phyloP scores from a whole-genome alignment of 1,284 basidiomycete species.

The Pascua sp. region DNA sequence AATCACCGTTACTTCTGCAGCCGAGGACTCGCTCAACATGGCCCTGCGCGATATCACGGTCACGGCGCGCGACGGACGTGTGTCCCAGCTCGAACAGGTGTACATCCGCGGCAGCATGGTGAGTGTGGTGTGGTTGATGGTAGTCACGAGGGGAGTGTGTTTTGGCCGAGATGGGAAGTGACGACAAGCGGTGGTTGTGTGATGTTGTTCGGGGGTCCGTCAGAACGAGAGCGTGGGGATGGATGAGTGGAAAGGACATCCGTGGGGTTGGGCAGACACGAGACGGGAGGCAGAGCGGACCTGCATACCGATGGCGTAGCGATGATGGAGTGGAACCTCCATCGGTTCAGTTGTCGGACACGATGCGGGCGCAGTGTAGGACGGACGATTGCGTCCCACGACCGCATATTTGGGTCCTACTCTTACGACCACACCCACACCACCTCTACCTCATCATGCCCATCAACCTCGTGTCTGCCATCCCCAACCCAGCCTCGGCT shows the following conservation, averaged over 20 bases:
- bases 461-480: background rate
- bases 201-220: background rate
- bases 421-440: too few relatives aligned
- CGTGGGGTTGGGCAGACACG: too few relatives aligned
- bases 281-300: too few relatives aligned
- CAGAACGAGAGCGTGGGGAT: background rate
- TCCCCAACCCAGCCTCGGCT: background rate
- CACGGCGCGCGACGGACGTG: conserved; percentile 94
- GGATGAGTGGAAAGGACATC: too few relatives aligned
- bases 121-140: conserved; percentile 14
- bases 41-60: conserved; percentile 96
- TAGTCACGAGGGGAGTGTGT: background rate
- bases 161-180: background rate
- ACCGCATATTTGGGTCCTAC: too few relatives aligned
- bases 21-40: conserved; percentile 98
- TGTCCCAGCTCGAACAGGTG: conserved; percentile 98
- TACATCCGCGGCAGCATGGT: conserved; percentile 97
- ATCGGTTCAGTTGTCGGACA: too few relatives aligned
- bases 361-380: too few relatives aligned
- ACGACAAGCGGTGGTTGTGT: background rate
- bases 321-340: too few relatives aligned
- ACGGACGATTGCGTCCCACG: too few relatives aligned
- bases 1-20: conserved; percentile 53
- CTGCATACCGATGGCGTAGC: too few relatives aligned
- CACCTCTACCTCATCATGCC: too few relatives aligned